Evolutionary conservation across 495 filamentous ascomycete species (phyloP).

Genomic region (Bacidia gigantensis): DNA sequence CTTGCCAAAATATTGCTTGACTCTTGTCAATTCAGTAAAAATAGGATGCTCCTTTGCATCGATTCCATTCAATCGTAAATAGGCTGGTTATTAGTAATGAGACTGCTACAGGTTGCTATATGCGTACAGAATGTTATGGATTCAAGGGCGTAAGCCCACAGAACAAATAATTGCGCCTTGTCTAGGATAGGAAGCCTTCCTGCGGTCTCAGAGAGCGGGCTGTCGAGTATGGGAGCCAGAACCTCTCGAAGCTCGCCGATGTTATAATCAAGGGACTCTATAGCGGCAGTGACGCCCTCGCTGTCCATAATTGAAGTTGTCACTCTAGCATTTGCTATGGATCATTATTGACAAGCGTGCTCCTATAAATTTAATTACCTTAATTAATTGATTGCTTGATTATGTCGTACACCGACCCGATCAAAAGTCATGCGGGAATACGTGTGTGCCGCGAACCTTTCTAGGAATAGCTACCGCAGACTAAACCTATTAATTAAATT

Average conservation of each 20-base stretch:
- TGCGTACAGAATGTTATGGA: conserved; percentile 73
- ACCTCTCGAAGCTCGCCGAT: conserved; percentile 65
- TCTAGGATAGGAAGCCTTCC: conserved; percentile 79
- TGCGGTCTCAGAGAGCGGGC: conserved; percentile 48
- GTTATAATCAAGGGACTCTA: conserved; percentile 61
- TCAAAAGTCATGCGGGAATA: too few species aligned
- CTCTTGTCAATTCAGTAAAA: conserved; percentile 67
- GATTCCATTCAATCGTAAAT: conserved; percentile 63
- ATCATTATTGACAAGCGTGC: too few species aligned
- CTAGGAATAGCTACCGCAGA: too few species aligned
- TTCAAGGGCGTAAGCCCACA: conserved; percentile 75
- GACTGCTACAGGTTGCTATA: not conserved
- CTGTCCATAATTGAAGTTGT: too few species aligned
- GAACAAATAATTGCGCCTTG: conserved; percentile 80
- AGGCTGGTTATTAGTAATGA: conserved; percentile 38
- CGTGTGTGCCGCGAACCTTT: too few species aligned
- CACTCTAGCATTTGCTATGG: too few species aligned
- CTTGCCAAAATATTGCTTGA: conserved; percentile 88
- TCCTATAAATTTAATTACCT: too few species aligned
- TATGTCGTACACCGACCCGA: too few species aligned
- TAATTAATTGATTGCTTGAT: too few species aligned
- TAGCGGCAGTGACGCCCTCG: conserved; percentile 32
- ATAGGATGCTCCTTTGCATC: conserved; percentile 74
- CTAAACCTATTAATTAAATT: too few species aligned
- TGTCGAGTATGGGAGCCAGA: conserved; percentile 51